Evolutionary conservation across 805 yeast species (phyloP), one percentile per base, ranked within the genome.

Genomic region (Starmerella khaoyaiensis): DNA sequence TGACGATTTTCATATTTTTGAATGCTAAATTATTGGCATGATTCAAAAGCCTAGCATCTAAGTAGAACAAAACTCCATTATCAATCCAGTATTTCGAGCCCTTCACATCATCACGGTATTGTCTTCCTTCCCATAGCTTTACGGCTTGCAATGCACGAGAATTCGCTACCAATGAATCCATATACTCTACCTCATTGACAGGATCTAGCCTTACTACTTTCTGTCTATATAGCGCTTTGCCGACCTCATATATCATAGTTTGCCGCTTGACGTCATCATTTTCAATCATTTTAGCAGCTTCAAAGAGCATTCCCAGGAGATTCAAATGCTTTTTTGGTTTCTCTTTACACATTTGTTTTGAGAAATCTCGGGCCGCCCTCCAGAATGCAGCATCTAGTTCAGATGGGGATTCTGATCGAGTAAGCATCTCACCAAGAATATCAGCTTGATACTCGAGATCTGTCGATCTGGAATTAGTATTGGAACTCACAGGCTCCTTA

Each of bases 111-210:
- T 33, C 39, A 4, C 47, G 33, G 4, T 29, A 36, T 8, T 14
- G 15, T 1, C 55, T 45, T 3, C 44, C 30, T 0, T 28, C 12
- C 55, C 55, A 51, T 17, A 36, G 31, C 5, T 14, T 9, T n/a
- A 50, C 27, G 1, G 55, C 55, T 2, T 17, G 24, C 27, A 40
- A 44, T 2, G 41, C 39, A 12, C 49, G 35, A 6, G 36, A 33
- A 7, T 37, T 21, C 4, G 41, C 39, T 4, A 42, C 50, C 21
- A 51, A 28, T 4, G 48, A 18, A 27, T 51, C 55, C 15, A 51
- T 39, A 21, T 36, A 51, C 35, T 46, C 54, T 12, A 50, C 45
- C 30, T 51, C 55, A 35, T 51, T 51, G 18, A 48, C 35, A 8
- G 53, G 54, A 25, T 51, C 55, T 17, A 51, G 40, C 19, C 55